phyloP scores from a whole-genome alignment of 352 stramenopile species.

The Globisporangium barbulae region DNA sequence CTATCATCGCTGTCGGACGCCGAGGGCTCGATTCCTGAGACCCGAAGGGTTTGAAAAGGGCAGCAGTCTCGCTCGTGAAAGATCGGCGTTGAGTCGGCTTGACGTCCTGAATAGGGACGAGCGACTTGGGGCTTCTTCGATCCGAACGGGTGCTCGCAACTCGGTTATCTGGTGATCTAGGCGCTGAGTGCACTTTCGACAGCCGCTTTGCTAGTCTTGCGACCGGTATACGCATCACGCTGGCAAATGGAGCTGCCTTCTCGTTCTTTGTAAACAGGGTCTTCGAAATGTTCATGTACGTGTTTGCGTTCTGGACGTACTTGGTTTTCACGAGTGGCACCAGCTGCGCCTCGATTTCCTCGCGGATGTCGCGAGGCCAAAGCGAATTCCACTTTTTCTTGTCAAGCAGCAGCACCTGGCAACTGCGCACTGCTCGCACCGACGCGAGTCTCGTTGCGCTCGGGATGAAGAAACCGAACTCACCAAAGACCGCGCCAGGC shows the following conservation, averaged over 20 bases:
- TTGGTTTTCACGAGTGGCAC: slow-evolving; percentile 32
- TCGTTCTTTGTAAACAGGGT: slow-evolving; percentile 66
- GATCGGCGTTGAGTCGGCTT: slow-evolving; percentile 5
- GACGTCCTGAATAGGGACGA: background rate
- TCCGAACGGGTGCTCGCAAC: background rate
- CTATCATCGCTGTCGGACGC: slow-evolving; percentile 3
- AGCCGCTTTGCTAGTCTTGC: background rate
- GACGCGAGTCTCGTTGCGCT: slow-evolving; percentile 40
- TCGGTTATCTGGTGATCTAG: background rate
- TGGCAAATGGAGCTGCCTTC: slow-evolving; percentile 15
- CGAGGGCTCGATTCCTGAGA: background rate
- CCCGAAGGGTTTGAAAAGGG: background rate
- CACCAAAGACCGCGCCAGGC: slow-evolving; percentile 43
- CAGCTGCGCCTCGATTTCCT: slow-evolving; percentile 37
- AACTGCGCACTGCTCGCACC: slow-evolving; percentile 47
- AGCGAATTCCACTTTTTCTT: slow-evolving; percentile 40
- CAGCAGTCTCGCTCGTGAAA: background rate
- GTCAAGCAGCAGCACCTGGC: slow-evolving; percentile 62
- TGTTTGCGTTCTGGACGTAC: slow-evolving; percentile 31
- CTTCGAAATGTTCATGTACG: slow-evolving; percentile 59
- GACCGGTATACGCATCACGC: slow-evolving; percentile 1
- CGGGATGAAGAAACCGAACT: slow-evolving; percentile 62
- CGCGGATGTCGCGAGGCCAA: slow-evolving; percentile 39
- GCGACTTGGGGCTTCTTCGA: background rate
- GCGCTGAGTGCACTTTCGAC: background rate